Conservation (phyloP, 2,329 filamentous ascomycete genomes). For the Colletotrichum spinosum region DNA sequence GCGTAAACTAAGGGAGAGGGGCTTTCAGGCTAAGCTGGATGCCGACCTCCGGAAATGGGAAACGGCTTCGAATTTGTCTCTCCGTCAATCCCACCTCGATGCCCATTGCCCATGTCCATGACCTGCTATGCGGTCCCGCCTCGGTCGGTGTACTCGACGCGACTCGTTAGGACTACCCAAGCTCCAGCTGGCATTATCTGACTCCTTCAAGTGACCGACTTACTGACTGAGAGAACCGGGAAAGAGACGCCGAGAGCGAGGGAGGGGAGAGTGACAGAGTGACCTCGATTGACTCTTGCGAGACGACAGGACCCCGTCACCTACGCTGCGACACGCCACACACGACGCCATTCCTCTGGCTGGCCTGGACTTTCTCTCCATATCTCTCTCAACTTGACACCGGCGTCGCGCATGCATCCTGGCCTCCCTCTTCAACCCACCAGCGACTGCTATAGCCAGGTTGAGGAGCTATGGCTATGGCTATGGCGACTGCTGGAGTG, state of each 20-base stretch:
- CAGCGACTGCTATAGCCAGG: constrained; percentile 15
- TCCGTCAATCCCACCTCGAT: background rate
- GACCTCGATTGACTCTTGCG: constrained; percentile 8
- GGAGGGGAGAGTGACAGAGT: constrained; percentile 1
- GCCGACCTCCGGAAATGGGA: constrained; percentile 13
- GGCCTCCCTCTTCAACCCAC: constrained; percentile 20
- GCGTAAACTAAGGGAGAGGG: constrained; percentile 24
- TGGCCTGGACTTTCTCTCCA: background rate
- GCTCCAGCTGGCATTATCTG: too few species aligned
- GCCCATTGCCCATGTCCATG: too few species aligned
- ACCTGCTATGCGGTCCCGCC: background rate
- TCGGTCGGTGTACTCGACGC: constrained; percentile 1
- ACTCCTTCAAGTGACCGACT: background rate
- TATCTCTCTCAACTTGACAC: constrained; percentile 14
- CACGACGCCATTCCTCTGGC: background rate
- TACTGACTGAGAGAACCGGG: too few species aligned
- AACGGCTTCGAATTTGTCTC: constrained; percentile 15
- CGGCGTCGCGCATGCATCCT: constrained; percentile 17
- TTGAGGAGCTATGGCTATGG: constrained; percentile 30
- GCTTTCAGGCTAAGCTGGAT: background rate
- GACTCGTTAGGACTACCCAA: constrained; percentile 5
- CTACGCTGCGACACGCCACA: background rate
- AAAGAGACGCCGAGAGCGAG: too few species aligned
- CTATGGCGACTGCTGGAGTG: constrained; percentile 50
- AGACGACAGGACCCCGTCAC: too few species aligned